Percentiles rank a stretch among this genome's conserved stretches.
These are phyloP conservation scores for Termitomyces sp. DNA, from an alignment of 768 basidiomycete species.

Conservation along the genomic window DNA sequence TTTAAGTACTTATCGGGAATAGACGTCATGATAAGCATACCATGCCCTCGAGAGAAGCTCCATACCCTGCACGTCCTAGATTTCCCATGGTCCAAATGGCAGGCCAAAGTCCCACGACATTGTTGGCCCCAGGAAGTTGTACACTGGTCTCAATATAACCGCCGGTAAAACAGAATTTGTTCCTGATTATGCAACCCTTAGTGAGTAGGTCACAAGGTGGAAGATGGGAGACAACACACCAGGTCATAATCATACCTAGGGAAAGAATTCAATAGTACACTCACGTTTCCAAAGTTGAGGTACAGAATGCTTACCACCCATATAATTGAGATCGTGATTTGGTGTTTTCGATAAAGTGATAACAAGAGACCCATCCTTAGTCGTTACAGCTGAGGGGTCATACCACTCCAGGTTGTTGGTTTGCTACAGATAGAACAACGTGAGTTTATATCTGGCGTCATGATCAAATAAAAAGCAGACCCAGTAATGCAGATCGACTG, in stretches of 20 bases:
- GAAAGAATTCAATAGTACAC: constrained; percentile 21
- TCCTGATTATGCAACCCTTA: constrained; percentile 35
- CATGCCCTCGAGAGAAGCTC: constrained; percentile 77
- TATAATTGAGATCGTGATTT: constrained; percentile 67
- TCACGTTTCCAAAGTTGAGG: neutral
- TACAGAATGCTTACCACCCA: constrained; percentile 44
- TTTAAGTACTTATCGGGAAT: neutral
- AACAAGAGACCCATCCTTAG: constrained; percentile 63
- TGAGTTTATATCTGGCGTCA: neutral
- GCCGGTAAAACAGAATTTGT: constrained; percentile 88
- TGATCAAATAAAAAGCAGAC: constrained; percentile 20
- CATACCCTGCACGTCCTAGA: constrained; percentile 76
- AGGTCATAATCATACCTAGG: constrained; percentile 39
- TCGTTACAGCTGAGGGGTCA: constrained; percentile 75
- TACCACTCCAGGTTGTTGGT: constrained; percentile 83
- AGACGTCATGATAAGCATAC: constrained; percentile 27
- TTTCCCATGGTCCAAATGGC: constrained; percentile 76
- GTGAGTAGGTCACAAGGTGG: constrained; percentile 19
- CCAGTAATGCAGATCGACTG: constrained; percentile 78
- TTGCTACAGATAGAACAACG: constrained; percentile 27
- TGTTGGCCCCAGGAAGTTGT: constrained; percentile 59
- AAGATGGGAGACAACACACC: constrained; percentile 18
- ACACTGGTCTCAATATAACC: constrained; percentile 67
- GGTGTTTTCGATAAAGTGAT: constrained; percentile 61
- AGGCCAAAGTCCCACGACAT: constrained; percentile 70